Base-by-base conservation (phyloP, 1,284 basidiomycete genomes). In the Ustilago curta region DNA sequence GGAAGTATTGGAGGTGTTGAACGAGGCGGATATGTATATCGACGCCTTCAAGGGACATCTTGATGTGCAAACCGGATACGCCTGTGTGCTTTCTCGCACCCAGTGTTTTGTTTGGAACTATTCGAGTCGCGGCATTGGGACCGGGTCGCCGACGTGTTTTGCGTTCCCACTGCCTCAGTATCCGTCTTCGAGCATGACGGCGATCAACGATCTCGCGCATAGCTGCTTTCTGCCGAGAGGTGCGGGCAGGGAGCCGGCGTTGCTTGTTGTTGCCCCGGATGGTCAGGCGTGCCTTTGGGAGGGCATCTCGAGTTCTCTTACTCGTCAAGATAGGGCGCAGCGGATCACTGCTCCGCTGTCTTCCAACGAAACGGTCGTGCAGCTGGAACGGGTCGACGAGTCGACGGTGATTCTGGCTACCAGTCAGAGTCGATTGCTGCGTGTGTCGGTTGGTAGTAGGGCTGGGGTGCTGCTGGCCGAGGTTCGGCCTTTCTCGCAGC, bases 61-160 rank as follows among this genome's bases (percentile, higher is more conserved):
- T 19, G 81, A 83, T 50, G 64, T 72, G 3, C 31, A 59, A 16
- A 83, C 80, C 3, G 78, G 78, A 14, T 80, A 78, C 51, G 81
- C 81, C 1, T 70, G 57, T 32, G 61, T 84, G 11, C 53, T 81
- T 11, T 70, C 80, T 2, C 65, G 74, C n/a, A 59, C 57, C 18
- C 61, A 68, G 50, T 77, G 76, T 50, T 80, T 72, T 37, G 80
- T 82, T 0, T 84, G 82, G 82, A 83, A 76, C 71, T 81, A 80
- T 52, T 44, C 59, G 5, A 67, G 75, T 25, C 66, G 78, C 8
- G 71, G 72, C 23, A 68, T 69, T 23, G 74, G 70, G 32, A 56
- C 56, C 4, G 54, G 67, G 4, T 63, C 71, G 11, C 74, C 79
- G 8, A 76, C 77, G 3, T 82, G 80, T 69, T 82, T 74, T 44